Evolutionary conservation across 257 asterid species (phyloP).

Genomic region (Avicennia marina): DNA sequence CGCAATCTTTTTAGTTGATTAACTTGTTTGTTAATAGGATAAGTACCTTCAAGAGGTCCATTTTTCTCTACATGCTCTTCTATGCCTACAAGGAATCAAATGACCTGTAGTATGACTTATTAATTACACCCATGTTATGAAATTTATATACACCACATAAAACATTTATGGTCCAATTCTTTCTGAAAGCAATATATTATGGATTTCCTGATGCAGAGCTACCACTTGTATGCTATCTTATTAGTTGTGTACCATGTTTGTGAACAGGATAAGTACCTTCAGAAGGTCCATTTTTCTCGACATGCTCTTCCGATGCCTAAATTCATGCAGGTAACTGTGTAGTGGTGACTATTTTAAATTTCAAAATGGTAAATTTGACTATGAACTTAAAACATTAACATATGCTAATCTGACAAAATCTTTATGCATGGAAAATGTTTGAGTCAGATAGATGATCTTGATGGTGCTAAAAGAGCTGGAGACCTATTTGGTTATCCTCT

Average conservation of each 20-base stretch:
- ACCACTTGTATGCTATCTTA: conserved; percentile 11
- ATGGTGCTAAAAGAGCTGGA: conserved; percentile 75
- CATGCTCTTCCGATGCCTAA: conserved; percentile 76
- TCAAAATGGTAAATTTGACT: not conserved
- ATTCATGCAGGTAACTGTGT: conserved; percentile 66
- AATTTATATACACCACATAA: too few relatives aligned
- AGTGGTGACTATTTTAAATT: not conserved
- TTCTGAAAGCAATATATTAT: too few relatives aligned
- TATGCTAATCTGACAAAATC: not conserved
- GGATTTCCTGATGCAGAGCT: not conserved
- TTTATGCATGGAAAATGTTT: conserved; percentile 16
- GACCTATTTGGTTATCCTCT: conserved; percentile 82
- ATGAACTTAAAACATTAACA: conserved; percentile 3
- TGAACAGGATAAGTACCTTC: conserved; percentile 88
- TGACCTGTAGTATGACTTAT: too few relatives aligned
- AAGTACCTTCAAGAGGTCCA: conserved; percentile 95
- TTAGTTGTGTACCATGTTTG: conserved; percentile 6
- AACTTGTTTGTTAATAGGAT: conserved; percentile 48
- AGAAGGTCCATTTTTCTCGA: conserved; percentile 83
- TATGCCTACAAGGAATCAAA: too few relatives aligned
- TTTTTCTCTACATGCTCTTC: conserved; percentile 68
- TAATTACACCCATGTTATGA: too few relatives aligned
- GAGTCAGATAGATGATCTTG: conserved; percentile 71
- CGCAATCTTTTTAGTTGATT: conserved; percentile 9
- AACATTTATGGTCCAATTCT: too few relatives aligned